A percentile compares a stretch with the other conserved stretches of the same genome.
These are phyloP conservation scores for Penicillium crustosum DNA, from an alignment of 2,329 filamentous ascomycete species.

Conservation along the genomic window DNA sequence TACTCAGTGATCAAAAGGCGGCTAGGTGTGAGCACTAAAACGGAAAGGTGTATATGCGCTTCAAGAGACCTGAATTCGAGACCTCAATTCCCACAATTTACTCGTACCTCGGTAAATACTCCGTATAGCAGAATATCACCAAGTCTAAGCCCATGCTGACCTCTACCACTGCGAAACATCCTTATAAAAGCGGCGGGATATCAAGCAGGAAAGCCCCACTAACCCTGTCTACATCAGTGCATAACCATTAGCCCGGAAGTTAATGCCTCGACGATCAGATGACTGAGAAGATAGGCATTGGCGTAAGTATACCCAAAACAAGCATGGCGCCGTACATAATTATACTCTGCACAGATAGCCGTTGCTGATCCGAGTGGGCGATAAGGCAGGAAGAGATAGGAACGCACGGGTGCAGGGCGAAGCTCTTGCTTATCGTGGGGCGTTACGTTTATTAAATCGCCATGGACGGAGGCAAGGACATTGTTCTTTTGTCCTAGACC, in stretches of 20 bases:
- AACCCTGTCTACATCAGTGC: not conserved
- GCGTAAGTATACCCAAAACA: not conserved
- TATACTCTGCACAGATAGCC: conserved; percentile 2
- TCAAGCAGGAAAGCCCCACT: not conserved
- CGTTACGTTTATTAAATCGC: not conserved
- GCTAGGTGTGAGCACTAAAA: not conserved
- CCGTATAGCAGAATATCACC: not conserved
- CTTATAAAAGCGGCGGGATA: not conserved
- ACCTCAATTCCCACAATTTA: not conserved
- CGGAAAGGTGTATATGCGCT: not conserved
- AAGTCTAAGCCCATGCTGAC: not conserved
- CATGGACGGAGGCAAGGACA: no score
- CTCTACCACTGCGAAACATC: not conserved
- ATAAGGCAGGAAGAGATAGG: conserved; percentile 2
- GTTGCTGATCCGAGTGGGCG: conserved; percentile 3
- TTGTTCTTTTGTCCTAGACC: not conserved
- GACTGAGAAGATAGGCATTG: no score
- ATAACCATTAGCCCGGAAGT: not conserved
- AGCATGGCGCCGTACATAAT: not conserved
- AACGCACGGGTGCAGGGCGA: not conserved
- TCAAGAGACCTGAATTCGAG: not conserved
- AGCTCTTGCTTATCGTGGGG: not conserved
- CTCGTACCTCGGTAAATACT: not conserved
- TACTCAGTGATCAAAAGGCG: not conserved
- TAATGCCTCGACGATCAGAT: no score